Evolutionary conservation across 1,284 basidiomycete species (phyloP), one percentile per base, ranked within the genome.

Genomic region (Papiliotrema flavescens): DNA sequence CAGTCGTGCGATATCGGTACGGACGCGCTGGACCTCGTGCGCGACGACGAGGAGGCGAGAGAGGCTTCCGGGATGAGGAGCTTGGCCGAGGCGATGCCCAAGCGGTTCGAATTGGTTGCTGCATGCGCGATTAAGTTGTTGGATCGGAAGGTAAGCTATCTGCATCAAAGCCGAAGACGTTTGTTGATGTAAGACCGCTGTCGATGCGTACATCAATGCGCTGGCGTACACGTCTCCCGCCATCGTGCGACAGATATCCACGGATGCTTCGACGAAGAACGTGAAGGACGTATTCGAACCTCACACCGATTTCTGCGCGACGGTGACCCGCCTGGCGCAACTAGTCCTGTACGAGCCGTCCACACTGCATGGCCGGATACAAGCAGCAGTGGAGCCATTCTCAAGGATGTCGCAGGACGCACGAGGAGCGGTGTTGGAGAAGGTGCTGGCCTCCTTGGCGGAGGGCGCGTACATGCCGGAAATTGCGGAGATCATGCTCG

Each of bases 101-200:
- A 84, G 39, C 78, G 89, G 39, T 90, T 84, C 80, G 89, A 92
- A 71, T 74, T 91, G n/a, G 77, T 92, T 22, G 88, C 83, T 0
- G 83, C 85, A 2, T 90, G 87, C 67, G 84, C 83, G 66, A 79
- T 81, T 39, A 90, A 87, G 70, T 84, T 83, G 41, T 84, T 84
- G 0, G 85, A 91, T 64, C 66, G 55, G 41, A 50, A 51, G 41
- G 65, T 68, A 47, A 53, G 57, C 57, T 42, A 2, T 7, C 15
- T 37, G n/a, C n/a, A n/a, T n/a, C n/a, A n/a, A n/a, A n/a, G n/a
- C n/a, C n/a, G n/a, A n/a, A n/a, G n/a, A n/a, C n/a, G n/a, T n/a
- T n/a, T n/a, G n/a, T n/a, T 24, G 41, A 51, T 39, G 1, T 32
- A 35, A 13, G 28, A 24, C 20, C 28, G 35, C 11, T 22, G 22